These are phyloP conservation scores for Neltuma alba DNA, from an alignment of 306 rosid genomes.

Conservation along the genomic window DNA sequence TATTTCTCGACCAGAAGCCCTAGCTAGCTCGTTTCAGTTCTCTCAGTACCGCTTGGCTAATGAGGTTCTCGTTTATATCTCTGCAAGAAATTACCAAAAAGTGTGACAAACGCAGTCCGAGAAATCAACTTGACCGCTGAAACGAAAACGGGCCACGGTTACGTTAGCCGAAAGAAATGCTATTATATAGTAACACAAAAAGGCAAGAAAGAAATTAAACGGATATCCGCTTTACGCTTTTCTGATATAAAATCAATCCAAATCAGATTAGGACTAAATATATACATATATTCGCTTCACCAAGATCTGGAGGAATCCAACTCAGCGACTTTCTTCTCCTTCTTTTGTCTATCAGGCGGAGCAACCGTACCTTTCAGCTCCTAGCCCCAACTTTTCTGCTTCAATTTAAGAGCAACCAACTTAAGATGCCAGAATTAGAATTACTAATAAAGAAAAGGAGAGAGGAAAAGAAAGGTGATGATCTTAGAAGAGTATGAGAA, in stretches of 20 bases:
- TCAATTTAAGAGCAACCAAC: neutral
- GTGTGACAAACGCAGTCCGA: constrained; percentile 4
- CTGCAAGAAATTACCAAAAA: neutral
- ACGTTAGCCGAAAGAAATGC: constrained; percentile 29
- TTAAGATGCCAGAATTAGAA: constrained; percentile 13
- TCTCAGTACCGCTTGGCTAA: neutral
- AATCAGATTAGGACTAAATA: constrained; percentile 13
- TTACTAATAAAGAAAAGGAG: neutral
- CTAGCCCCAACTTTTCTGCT: constrained; percentile 13
- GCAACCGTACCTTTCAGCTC: constrained; percentile 14
- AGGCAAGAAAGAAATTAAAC: constrained; percentile 6
- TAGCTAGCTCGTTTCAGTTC: neutral
- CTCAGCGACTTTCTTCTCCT: neutral
- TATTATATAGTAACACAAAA: constrained; percentile 1
- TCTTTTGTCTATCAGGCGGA: neutral
- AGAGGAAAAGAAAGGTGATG: neutral
- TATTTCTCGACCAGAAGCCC: constrained; percentile 33
- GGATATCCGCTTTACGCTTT: constrained; percentile 35
- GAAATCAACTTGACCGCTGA: constrained; percentile 21
- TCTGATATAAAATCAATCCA: constrained; percentile 38
- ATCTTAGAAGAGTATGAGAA: neutral
- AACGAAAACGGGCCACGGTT: neutral
- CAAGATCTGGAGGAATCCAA: constrained; percentile 65
- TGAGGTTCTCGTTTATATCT: neutral
- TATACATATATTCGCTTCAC: constrained; percentile 26